Percentiles rank a stretch among this genome's conserved stretches.
Evolutionary conservation across 2,329 filamentous ascomycete species (phyloP).

Genomic region (Grosmannia penicillata): DNA sequence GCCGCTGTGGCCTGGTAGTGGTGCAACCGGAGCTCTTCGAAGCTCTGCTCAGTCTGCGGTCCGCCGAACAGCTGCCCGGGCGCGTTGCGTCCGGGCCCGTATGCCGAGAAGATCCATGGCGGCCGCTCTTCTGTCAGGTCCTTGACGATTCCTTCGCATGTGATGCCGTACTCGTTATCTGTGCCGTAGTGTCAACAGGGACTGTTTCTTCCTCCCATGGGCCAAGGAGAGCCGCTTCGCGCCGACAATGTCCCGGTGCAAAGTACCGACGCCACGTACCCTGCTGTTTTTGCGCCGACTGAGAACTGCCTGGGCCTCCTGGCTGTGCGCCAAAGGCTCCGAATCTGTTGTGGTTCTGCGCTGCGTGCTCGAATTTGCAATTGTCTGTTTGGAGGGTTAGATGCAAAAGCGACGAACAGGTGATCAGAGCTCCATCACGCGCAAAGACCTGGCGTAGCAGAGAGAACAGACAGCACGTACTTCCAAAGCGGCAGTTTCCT

Average conservation of each 20-base stretch:
- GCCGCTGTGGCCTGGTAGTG: constrained; percentile 45
- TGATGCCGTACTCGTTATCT: constrained; percentile 32
- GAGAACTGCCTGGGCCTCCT: not conserved
- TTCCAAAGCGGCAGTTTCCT: constrained; percentile 36
- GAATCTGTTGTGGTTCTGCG: constrained; percentile 38
- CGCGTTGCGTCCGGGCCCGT: constrained; percentile 62
- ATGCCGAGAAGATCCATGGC: constrained; percentile 74
- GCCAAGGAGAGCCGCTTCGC: too few relatives aligned
- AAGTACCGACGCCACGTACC: not conserved
- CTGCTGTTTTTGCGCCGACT: not conserved
- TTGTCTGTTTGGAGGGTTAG: constrained; percentile 21
- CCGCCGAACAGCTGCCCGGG: constrained; percentile 79
- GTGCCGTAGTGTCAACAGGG: constrained; percentile 5
- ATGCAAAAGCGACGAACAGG: not conserved
- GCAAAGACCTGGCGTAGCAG: too few relatives aligned
- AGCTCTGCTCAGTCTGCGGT: constrained; percentile 63
- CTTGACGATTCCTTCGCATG: constrained; percentile 40
- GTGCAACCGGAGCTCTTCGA: constrained; percentile 72
- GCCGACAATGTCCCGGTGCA: too few relatives aligned
- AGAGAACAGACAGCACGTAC: constrained; percentile 16
- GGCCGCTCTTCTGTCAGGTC: constrained; percentile 62
- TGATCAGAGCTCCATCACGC: too few relatives aligned
- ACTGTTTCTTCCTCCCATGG: too few relatives aligned
- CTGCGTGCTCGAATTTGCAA: constrained; percentile 40
- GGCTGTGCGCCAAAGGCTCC: constrained; percentile 17